phyloP scores from a whole-genome alignment of 2,329 filamentous ascomycete genomes.

The Fusarium tuaranense region DNA sequence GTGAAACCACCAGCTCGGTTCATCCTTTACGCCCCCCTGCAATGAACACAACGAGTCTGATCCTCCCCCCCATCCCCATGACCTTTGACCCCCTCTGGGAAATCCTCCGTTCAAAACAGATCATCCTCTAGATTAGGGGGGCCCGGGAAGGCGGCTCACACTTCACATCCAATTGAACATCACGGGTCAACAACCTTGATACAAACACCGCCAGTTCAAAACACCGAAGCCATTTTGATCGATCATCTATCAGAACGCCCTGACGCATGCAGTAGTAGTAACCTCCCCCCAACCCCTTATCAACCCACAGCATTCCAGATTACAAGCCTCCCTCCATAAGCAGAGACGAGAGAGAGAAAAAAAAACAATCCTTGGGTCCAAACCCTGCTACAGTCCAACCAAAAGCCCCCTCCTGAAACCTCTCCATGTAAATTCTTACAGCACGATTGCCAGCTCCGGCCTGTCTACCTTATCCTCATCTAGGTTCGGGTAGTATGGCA shows the following conservation, averaged over 20 bases:
- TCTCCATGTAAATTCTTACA: conserved; percentile 62
- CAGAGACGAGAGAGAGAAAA: conserved; percentile 21
- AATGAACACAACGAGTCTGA: conserved; percentile 16
- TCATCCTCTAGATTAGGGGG: conserved; percentile 19
- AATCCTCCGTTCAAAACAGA: conserved; percentile 21
- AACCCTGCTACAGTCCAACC: conserved; percentile 17
- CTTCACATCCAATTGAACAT: conserved; percentile 7
- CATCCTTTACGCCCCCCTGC: conserved; percentile 13
- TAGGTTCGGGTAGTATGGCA: conserved; percentile 93
- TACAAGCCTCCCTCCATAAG: conserved; percentile 38
- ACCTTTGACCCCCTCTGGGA: conserved; percentile 12
- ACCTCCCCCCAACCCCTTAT: conserved; percentile 25
- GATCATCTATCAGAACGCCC: conserved; percentile 46
- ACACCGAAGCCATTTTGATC: conserved; percentile 37
- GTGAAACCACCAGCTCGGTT: conserved; percentile 38
- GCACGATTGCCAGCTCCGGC: conserved; percentile 84
- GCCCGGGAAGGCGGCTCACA: not conserved
- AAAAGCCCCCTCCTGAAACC: conserved; percentile 17
- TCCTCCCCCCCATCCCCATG: not conserved
- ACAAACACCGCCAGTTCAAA: conserved; percentile 14
- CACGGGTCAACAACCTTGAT: conserved; percentile 4
- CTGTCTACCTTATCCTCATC: conserved; percentile 84
- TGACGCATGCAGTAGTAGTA: conserved; percentile 40
- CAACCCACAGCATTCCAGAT: conserved; percentile 40
- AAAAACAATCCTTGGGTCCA: conserved; percentile 24